A percentile compares a stretch with the other conserved stretches of the same genome.
phyloP scores from a whole-genome alignment of 2,329 filamentous ascomycete species.

The Fusarium clavum region DNA sequence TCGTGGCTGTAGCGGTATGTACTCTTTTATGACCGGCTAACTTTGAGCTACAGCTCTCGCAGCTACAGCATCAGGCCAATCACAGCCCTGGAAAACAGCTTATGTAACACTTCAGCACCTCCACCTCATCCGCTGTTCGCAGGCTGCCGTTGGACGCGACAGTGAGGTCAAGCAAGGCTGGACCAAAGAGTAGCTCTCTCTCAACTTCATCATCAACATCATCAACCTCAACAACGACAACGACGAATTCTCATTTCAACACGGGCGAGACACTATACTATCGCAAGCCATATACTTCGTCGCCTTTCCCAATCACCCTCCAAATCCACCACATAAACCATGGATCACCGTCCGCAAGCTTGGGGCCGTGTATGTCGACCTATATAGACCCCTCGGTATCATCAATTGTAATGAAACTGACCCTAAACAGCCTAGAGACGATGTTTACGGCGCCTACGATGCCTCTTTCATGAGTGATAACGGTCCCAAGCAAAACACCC shows the following conservation, averaged over 20 bases:
- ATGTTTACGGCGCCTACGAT: slow-evolving; percentile 96
- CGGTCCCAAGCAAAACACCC: slow-evolving; percentile 85
- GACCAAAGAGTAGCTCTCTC: slow-evolving; percentile 23
- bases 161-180: slow-evolving; percentile 42
- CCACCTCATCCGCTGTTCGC: slow-evolving; percentile 33
- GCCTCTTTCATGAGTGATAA: slow-evolving; percentile 80
- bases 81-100: slow-evolving; percentile 39
- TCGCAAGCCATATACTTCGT: neutral
- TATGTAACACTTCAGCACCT: slow-evolving; percentile 46
- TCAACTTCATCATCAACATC: slow-evolving; percentile 32
- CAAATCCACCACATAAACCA: slow-evolving; percentile 50
- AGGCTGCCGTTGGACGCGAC: slow-evolving; percentile 55
- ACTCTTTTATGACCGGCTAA: slow-evolving; percentile 1
- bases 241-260: neutral
- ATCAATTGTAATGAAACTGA: slow-evolving; percentile 12
- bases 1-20: neutral
- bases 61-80: slow-evolving; percentile 47
- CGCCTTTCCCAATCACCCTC: neutral
- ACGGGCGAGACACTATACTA: neutral
- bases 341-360: slow-evolving; percentile 79
- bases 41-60: slow-evolving; percentile 33
- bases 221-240: slow-evolving; percentile 5
- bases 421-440: slow-evolving; percentile 83
- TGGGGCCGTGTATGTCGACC: slow-evolving; percentile 74
- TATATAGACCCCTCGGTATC: neutral